phyloP scores from a whole-genome alignment of 2,329 filamentous ascomycete genomes.

The Botrytis hyacinthi region DNA sequence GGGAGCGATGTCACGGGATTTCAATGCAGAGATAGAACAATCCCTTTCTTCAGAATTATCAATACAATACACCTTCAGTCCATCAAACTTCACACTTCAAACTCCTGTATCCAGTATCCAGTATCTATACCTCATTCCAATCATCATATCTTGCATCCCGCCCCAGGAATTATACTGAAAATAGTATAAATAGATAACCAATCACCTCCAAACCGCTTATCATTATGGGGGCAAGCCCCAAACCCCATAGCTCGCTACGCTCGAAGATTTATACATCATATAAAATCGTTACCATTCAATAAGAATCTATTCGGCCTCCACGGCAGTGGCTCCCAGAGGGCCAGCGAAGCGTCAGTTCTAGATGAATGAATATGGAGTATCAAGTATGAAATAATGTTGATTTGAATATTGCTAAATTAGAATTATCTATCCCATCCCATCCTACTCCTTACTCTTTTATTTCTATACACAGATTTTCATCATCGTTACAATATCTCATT shows the following conservation, averaged over 20 bases:
- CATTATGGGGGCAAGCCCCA: not conserved
- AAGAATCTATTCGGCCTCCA: not conserved
- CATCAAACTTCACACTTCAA: not conserved
- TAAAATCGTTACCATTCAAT: not conserved
- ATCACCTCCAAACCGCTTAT: not conserved
- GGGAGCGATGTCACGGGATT: not conserved
- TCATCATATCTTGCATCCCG: no score
- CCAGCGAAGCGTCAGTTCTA: not conserved
- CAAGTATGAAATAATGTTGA: not conserved
- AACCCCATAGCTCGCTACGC: not conserved
- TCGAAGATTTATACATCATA: not conserved
- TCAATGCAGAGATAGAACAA: not conserved
- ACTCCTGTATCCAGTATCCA: no score
- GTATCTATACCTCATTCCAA: no score
- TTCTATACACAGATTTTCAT: not conserved
- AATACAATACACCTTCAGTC: not conserved
- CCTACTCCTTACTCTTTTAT: not conserved
- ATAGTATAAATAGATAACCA: no score
- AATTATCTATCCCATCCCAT: not conserved
- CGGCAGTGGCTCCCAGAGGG: not conserved
- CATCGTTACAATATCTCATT: not conserved
- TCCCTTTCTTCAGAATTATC: not conserved
- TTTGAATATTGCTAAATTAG: not conserved
- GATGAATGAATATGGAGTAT: not conserved
- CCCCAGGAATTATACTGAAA: no score